These are phyloP conservation scores for Notholithocarpus densiflorus DNA, from an alignment of 306 rosid species.

Conservation along the genomic window DNA sequence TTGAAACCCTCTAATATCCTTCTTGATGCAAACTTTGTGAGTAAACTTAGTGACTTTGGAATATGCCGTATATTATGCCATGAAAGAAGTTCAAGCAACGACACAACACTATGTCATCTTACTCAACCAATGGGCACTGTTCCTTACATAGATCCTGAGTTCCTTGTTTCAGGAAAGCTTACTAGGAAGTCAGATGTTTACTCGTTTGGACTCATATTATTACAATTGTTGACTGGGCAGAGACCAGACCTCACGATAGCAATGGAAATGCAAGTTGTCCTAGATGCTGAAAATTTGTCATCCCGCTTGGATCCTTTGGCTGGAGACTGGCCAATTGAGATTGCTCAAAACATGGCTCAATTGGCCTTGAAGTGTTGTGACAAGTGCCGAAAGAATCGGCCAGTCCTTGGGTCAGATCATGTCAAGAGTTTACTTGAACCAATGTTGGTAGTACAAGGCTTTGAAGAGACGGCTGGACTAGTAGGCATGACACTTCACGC, in stretches of 20 bases:
- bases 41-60: conserved; percentile 62
- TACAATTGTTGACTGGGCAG: conserved; percentile 41
- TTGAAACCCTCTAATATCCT: conserved; percentile 50
- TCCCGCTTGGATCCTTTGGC: conserved; percentile 45
- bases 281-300: conserved; percentile 34
- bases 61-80: conserved; percentile 36
- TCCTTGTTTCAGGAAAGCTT: conserved; percentile 37
- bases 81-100: conserved; percentile 20
- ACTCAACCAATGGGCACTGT: conserved; percentile 43
- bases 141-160: conserved; percentile 48
- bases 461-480: too few species aligned
- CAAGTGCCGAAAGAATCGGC: conserved; percentile 34
- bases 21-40: conserved; percentile 37
- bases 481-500: too few species aligned
- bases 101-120: conserved; percentile 26
- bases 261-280: conserved; percentile 30
- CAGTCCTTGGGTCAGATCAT: conserved; percentile 36
- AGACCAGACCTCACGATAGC: conserved; percentile 9
- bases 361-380: conserved; percentile 47
- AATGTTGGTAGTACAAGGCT: conserved; percentile 25
- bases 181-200: conserved; percentile 48
- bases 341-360: conserved; percentile 40
- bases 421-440: conserved; percentile 54
- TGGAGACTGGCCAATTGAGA: conserved; percentile 57
- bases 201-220: conserved; percentile 47